These are phyloP conservation scores for Medicago lupulina DNA, from an alignment of 306 rosid species.

Conservation along the genomic window DNA sequence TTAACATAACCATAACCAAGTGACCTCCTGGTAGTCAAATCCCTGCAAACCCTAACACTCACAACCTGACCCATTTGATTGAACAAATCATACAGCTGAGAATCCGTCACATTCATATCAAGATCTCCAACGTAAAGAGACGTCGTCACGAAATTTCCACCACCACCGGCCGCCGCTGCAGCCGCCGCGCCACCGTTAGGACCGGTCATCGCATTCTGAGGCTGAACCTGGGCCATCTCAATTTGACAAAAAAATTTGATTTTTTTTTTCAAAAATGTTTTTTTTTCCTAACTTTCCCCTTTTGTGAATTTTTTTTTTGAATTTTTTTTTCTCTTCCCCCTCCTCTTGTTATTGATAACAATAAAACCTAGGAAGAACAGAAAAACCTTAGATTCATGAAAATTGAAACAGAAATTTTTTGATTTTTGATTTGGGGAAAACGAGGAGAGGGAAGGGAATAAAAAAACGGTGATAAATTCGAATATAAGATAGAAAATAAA, in stretches of 20 bases:
- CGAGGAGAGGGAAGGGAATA: slow-evolving; percentile 98
- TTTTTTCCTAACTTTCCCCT: slow-evolving; percentile 9
- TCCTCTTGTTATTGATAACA: slow-evolving; percentile 78
- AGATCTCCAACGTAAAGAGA: slow-evolving; percentile 98
- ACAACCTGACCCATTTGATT: slow-evolving; percentile 92
- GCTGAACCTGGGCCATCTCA: slow-evolving; percentile 85
- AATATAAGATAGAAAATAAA: slow-evolving; percentile 32
- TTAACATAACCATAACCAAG: slow-evolving; percentile 98
- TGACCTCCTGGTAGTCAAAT: slow-evolving; percentile 80
- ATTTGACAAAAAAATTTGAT: slow-evolving; percentile 2
- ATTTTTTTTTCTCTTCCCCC: slow-evolving; percentile 74
- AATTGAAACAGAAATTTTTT: neutral
- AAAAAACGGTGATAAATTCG: slow-evolving; percentile 58
- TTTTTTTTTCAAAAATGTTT: neutral
- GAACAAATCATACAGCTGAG: slow-evolving; percentile 92
- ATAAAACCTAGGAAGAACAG: slow-evolving; percentile 57
- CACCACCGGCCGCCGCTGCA: slow-evolving; percentile 39
- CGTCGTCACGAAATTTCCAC: slow-evolving; percentile 74
- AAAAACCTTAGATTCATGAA: slow-evolving; percentile 36
- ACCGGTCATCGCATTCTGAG: slow-evolving; percentile 72
- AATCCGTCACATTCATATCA: slow-evolving; percentile 76
- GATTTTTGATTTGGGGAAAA: slow-evolving; percentile 15
- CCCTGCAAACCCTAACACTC: slow-evolving; percentile 99
- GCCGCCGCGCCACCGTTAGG: slow-evolving; percentile 53
- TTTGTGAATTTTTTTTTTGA: neutral